These are phyloP conservation scores for Aschersonia sp. DNA, from an alignment of 2,329 filamentous ascomycete species.

Conservation along the genomic window DNA sequence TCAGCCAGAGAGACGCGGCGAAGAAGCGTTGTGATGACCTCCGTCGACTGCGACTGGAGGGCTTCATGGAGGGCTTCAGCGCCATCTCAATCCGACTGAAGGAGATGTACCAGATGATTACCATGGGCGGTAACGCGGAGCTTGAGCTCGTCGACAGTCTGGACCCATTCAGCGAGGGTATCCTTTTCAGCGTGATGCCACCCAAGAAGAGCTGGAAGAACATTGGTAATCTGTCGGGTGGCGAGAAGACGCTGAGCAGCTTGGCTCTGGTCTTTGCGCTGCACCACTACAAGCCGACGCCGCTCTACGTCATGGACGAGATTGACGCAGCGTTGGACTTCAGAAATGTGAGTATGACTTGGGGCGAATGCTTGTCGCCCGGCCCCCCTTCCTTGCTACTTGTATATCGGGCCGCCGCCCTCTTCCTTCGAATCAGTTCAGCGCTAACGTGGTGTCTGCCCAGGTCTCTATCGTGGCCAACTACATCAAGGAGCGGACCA, in stretches of 20 bases:
- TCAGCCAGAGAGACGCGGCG: constrained; percentile 65
- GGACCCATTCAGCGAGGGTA: constrained; percentile 93
- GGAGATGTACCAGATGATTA: constrained; percentile 99
- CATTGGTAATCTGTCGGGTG: constrained; percentile 87
- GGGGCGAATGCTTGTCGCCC: too few relatives aligned
- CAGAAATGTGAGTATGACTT: constrained; percentile 60
- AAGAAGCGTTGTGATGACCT: constrained; percentile 91
- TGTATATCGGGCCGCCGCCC: neutral
- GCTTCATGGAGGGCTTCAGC: constrained; percentile 97
- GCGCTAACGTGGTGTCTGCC: neutral
- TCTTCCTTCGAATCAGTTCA: neutral
- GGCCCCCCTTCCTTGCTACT: too few relatives aligned
- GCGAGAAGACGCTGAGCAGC: constrained; percentile 91
- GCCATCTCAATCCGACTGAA: constrained; percentile 88
- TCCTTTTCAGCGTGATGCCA: constrained; percentile 96
- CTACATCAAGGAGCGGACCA: constrained; percentile 98
- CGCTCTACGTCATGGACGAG: constrained; percentile 98
- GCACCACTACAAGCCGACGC: constrained; percentile 96
- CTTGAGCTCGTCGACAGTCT: constrained; percentile 91
- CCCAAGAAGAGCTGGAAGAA: constrained; percentile 99
- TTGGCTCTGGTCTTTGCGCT: constrained; percentile 93
- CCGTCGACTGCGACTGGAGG: constrained; percentile 75
- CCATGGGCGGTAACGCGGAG: constrained; percentile 97
- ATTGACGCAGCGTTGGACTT: constrained; percentile 98
- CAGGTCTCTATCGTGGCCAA: constrained; percentile 94